Evolutionary conservation across 2,329 filamentous ascomycete species (phyloP), one percentile per base, ranked within the genome.

Genomic region (Epichloe coenophiala): DNA sequence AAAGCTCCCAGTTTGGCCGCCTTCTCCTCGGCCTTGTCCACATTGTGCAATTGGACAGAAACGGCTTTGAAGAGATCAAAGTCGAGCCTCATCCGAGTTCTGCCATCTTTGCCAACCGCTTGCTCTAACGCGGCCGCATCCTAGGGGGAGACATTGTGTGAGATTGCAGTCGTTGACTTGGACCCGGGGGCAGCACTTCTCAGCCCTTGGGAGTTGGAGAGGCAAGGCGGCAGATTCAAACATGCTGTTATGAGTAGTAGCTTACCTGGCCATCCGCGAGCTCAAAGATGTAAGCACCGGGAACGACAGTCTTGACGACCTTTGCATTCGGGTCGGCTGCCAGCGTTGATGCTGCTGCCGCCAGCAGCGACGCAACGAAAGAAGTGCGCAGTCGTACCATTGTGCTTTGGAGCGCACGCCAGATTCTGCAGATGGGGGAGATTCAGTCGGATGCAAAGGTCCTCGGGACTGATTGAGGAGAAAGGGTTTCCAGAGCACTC

Each of bases 31-130:
- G 73, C 69, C 27, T 65, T 68, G n/a, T 68, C 61, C 43, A 68
- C 47, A 51, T 78, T 68, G 49, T 72, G 65, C 59, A 79, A 70
- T 57, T 75, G 69, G 53, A 79, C 71, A 2, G 76, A 78, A 2
- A 69, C 70, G 48, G 75, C 76, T 57, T 72, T 75, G 68, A 79
- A 79, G 17, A 78, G 64, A 55, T 70, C 66, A 57, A 68, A 75
- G 54, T 73, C 65, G 52, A 77, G 68, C 50, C 71, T 69, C 68
- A 74, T 70, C 48, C 72, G 72, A 45, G 69, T 68, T 40, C 62
- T 59, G 43, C 70, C 72, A 44, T 72, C 64, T n/a, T 62, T 45
- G 5, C 51, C 39, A 31, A 58, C 41, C 2, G 51, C 38, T 5
- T 41, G 27, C 67, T 56, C 23, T 40, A 55, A 36, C 21, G 48